phyloP scores from a whole-genome alignment of 768 basidiomycete genomes.

The Hebeloma cylindrosporum region DNA sequence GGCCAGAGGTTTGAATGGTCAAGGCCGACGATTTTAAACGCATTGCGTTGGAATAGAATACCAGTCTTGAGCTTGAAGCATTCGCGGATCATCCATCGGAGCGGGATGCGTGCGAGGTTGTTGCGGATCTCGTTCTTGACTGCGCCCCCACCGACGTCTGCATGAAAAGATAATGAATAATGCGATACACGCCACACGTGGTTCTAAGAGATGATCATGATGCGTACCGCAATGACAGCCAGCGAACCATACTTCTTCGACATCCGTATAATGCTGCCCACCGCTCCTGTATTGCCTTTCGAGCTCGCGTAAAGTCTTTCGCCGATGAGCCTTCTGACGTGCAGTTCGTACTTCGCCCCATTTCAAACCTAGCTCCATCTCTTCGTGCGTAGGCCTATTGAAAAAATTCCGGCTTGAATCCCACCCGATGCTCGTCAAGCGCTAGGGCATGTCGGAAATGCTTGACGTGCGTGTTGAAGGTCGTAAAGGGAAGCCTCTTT shows the following conservation, averaged over 20 bases:
- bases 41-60: conserved; percentile 54
- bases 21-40: conserved; percentile 46
- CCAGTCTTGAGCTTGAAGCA: conserved; percentile 57
- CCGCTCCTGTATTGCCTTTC: conserved; percentile 39
- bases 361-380: conserved; percentile 45
- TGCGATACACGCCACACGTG: background rate
- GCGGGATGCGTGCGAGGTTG: conserved; percentile 65
- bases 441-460: conserved; percentile 71
- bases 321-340: conserved; percentile 25
- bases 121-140: conserved; percentile 56
- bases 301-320: conserved; percentile 36
- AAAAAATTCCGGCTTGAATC: conserved; percentile 52
- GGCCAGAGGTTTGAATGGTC: conserved; percentile 46
- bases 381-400: conserved; percentile 41
- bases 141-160: conserved; percentile 79
- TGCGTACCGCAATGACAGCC: conserved; percentile 67
- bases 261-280: conserved; percentile 47
- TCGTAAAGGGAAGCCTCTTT: conserved; percentile 63
- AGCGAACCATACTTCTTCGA: conserved; percentile 81
- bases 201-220: background rate
- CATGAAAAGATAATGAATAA: conserved; percentile 1
- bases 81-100: conserved; percentile 78
- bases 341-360: conserved; percentile 48
- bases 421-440: conserved; percentile 66
- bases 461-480: conserved; percentile 56